Base-by-base conservation (phyloP, 768 basidiomycete genomes). In the Rubroboletus satanas region DNA sequence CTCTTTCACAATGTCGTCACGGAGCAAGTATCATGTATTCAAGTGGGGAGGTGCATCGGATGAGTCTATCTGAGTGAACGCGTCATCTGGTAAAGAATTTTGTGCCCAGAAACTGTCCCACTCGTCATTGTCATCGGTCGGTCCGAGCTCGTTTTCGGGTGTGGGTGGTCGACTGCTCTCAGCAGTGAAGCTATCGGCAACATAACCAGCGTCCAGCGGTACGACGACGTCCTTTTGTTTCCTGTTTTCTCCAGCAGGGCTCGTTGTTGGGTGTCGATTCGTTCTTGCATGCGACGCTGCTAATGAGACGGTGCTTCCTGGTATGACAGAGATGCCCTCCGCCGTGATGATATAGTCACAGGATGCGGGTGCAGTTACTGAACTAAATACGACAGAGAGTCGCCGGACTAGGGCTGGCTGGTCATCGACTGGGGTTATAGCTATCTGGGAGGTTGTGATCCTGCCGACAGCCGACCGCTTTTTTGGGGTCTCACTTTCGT, bases 321-420 rank as follows among this genome's bases (percentile, higher is more conserved):
- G 61, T 58, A 71, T 55, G 37, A 61, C 57, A 29, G 67, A 66
- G 28, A 94, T 73, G 8, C 92, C 93, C 21, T 75, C 71, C 15
- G 74, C 63, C 5, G 84, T 80, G 46, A 97, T 78, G 54, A 92
- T 75, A 59, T 87, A 96, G 67, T 97, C 92, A 53, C 90, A 68
- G 12, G 84, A 85, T 17, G 72, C 73, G 1, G 86, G 79, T 0
- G 74, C 62, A 0, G 72, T 72, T 14, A 87, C 78, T 10, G 83
- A 83, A 58, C 84, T 90, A 73, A 93, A 97, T 9, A 97, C 75
- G 48, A 95, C 75, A 53, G 83, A 84, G 51, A 94, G 70, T 38
- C 87, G 80, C 37, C 94, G 81, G 51, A 95, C 76, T 23, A 88
- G 72, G 17, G 78, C 77, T 0, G 77, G 60, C 54, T 79, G 72